Evolutionary conservation across 1,284 basidiomycete species (phyloP), one percentile per base, ranked within the genome.

Genomic region (Pisolithus thermaeus): DNA sequence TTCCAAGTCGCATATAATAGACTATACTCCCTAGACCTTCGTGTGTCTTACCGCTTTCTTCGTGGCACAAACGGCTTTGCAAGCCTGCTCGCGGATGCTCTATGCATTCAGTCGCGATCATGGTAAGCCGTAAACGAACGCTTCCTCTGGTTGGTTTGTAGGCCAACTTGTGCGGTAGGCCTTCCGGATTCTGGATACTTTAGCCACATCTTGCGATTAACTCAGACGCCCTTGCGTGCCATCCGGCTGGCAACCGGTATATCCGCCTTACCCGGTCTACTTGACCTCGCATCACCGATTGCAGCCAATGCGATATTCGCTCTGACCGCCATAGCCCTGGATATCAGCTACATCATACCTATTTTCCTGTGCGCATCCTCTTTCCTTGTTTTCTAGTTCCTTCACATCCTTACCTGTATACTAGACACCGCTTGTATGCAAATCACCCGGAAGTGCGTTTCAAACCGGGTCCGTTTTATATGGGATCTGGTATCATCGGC

Each of bases 51-150:
- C 86, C 22, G 90, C 82, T 0, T 90, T 90, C 72, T 92, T 92
- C 69, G 89, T 92, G 49, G 81, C 84, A 47, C 88, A 91, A 67
- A 85, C 83, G 6, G 83, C 91, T 18, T 77, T 92, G 6, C 92
- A 96, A 67, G 92, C 92, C 35, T 86, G 84, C 55, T 90, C 91
- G 1, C 80, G 92, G 43, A 91, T 89, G 0, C 77, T 94, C 40
- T 95, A 91, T 61, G 92, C 93, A 6, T 94, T 97, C 73, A 88
- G 85, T 61, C 87, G 90, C 53, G 91, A 93, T 66, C 78, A 83
- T 52, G 84, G 83, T 78, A 56, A 50, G 71, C 58, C 18, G 14
- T 4, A 27, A 20, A 1, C 20, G 11, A 20, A 2, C 20, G 7
- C 32, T 14, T n/a, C 12, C 3, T 3, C 18, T n/a, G 18, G 16